Percentiles rank a stretch among this genome's conserved stretches.
Conservation (phyloP, 2,329 filamentous ascomycete species). For the Atkinsonella hypoxylon region DNA sequence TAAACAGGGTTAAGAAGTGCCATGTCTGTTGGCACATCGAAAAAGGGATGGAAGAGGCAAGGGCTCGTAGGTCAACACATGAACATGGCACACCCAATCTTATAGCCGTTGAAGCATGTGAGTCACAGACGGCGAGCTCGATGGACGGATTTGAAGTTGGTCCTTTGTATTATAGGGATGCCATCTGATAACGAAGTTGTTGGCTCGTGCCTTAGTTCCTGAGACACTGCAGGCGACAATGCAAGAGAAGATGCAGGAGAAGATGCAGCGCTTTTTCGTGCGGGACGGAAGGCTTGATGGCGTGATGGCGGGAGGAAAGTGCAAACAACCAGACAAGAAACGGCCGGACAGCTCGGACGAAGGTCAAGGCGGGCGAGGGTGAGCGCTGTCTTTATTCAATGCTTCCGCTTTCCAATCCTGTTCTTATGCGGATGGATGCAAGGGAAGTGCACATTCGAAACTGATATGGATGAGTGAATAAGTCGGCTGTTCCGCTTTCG, state of each 20-base stretch:
- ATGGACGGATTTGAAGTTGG: too few relatives aligned
- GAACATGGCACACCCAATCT: not conserved
- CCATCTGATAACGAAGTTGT: too few relatives aligned
- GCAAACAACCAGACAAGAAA: too few relatives aligned
- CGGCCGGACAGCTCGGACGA: too few relatives aligned
- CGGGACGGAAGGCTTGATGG: not conserved
- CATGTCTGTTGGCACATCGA: constrained; percentile 24
- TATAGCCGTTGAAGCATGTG: not conserved
- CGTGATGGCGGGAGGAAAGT: not conserved
- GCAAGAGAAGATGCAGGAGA: not conserved
- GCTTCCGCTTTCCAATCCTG: too few relatives aligned
- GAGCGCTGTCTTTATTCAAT: too few relatives aligned
- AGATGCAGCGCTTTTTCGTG: not conserved
- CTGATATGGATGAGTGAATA: not conserved
- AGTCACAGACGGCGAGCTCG: not conserved
- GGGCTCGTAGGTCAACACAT: not conserved
- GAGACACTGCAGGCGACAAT: not conserved
- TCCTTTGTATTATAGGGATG: too few relatives aligned
- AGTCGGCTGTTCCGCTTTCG: not conserved
- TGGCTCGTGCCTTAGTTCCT: not conserved
- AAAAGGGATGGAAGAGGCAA: not conserved
- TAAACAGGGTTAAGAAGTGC: constrained; percentile 42
- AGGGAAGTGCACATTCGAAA: too few relatives aligned
- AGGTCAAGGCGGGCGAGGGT: too few relatives aligned
- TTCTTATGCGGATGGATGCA: too few relatives aligned